These are phyloP conservation scores for Hemerocallis citrina DNA, from an alignment of 106 monocot species.

Conservation along the genomic window DNA sequence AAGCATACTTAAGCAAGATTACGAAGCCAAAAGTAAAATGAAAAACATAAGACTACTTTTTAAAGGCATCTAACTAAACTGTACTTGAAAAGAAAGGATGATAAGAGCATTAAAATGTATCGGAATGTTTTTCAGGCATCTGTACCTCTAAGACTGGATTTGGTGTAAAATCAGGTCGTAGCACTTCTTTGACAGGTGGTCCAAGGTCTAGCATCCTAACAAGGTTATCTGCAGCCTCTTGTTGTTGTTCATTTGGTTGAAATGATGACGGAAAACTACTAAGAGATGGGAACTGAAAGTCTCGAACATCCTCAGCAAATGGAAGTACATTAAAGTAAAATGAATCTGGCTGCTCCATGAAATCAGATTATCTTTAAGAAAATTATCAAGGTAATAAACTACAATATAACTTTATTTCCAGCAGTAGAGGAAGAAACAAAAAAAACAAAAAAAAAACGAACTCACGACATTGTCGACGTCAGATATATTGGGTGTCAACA, in stretches of 20 bases:
- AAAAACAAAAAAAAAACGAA: not conserved
- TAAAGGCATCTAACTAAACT: not conserved
- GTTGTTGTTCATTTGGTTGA: slow-evolving; percentile 69
- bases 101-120: not conserved
- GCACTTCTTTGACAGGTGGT: slow-evolving; percentile 40
- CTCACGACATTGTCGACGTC: slow-evolving; percentile 58
- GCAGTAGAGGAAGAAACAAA: slow-evolving; percentile 1
- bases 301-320: slow-evolving; percentile 93
- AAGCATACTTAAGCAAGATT: not conserved
- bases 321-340: slow-evolving; percentile 97
- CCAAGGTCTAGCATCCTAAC: slow-evolving; percentile 77
- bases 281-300: slow-evolving; percentile 93
- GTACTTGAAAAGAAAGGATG: not conserved
- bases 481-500: slow-evolving; percentile 77
- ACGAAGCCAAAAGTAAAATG: not conserved
- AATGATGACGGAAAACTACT: slow-evolving; percentile 54
- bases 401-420: not conserved
- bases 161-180: slow-evolving; percentile 81
- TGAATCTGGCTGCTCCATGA: slow-evolving; percentile 76
- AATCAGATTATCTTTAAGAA: not conserved
- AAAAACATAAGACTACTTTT: not conserved
- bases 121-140: not conserved
- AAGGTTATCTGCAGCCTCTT: slow-evolving; percentile 74
- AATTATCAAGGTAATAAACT: not conserved
- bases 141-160: slow-evolving; percentile 90